phyloP scores from a whole-genome alignment of 441 rosid species.

The Gossypium davidsonii region DNA sequence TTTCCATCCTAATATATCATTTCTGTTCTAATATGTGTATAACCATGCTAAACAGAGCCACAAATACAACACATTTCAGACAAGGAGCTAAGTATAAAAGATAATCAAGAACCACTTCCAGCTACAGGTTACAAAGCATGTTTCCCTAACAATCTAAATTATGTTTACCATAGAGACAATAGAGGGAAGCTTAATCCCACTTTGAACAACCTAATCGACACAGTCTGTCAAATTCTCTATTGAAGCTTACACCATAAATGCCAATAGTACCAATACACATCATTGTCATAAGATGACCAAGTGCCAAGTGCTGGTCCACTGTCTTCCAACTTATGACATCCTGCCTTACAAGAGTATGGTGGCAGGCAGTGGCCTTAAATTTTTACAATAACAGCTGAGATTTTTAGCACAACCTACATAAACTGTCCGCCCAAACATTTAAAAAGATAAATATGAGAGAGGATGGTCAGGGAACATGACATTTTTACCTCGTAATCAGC shows the following conservation, averaged over 20 bases:
- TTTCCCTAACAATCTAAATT: background rate
- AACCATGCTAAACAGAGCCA: background rate
- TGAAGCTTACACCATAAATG: background rate
- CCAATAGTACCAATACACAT: background rate
- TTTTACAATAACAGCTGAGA: background rate
- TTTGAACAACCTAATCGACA: background rate
- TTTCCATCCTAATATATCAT: background rate
- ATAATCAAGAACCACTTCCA: slow-evolving; percentile 5
- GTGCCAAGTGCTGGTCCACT: background rate
- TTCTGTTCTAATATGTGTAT: background rate
- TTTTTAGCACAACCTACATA: background rate
- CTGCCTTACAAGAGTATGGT: background rate
- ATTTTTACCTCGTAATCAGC: background rate
- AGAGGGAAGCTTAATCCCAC: background rate
- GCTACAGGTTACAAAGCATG: background rate
- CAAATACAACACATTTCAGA: background rate
- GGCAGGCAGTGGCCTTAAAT: background rate
- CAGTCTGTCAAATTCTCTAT: background rate
- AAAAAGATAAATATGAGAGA: background rate
- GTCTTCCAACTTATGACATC: background rate
- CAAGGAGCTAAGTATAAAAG: background rate
- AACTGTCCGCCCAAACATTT: background rate
- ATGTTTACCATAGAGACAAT: background rate
- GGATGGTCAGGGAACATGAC: background rate
- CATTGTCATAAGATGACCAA: background rate